These are phyloP conservation scores for Paecilomyces variotii DNA, from an alignment of 2,329 filamentous ascomycete species.

Conservation along the genomic window DNA sequence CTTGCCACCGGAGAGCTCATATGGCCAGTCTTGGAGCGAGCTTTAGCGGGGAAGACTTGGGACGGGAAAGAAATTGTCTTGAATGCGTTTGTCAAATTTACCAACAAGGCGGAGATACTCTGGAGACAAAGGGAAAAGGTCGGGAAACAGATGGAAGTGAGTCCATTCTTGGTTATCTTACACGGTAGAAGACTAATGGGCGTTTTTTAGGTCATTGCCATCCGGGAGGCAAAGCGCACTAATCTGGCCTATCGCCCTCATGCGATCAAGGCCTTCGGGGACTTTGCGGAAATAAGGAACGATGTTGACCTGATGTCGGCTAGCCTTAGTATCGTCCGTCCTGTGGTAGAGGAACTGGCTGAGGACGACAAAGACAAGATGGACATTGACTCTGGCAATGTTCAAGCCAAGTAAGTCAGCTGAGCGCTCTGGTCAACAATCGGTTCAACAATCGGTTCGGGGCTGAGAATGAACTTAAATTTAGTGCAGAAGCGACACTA, in stretches of 20 bases:
- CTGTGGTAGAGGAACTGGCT: constrained; percentile 52
- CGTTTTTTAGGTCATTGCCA: constrained; percentile 49
- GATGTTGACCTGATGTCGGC: constrained; percentile 65
- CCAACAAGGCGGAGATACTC: constrained; percentile 53
- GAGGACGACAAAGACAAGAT: constrained; percentile 53
- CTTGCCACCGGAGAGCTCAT: constrained; percentile 53
- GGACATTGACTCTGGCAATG: constrained; percentile 54
- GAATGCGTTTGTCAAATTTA: constrained; percentile 69
- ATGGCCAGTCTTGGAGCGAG: constrained; percentile 79
- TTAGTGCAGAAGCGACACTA: constrained; percentile 28
- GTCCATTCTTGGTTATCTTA: constrained; percentile 14
- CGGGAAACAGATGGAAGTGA: constrained; percentile 60
- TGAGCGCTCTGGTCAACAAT: constrained; percentile 1
- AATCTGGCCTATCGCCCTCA: constrained; percentile 76
- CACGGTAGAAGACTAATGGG: neutral
- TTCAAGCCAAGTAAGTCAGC: constrained; percentile 25
- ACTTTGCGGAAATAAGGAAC: constrained; percentile 58
- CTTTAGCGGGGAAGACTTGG: constrained; percentile 83
- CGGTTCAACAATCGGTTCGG: neutral
- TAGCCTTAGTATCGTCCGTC: constrained; percentile 55
- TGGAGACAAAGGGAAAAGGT: constrained; percentile 52
- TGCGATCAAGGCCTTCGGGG: constrained; percentile 64
- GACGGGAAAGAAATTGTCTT: constrained; percentile 82
- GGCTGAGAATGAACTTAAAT: neutral
- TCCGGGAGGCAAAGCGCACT: constrained; percentile 85